Conservation (phyloP, 2,329 filamentous ascomycete species). For the Amauroascus niger region DNA sequence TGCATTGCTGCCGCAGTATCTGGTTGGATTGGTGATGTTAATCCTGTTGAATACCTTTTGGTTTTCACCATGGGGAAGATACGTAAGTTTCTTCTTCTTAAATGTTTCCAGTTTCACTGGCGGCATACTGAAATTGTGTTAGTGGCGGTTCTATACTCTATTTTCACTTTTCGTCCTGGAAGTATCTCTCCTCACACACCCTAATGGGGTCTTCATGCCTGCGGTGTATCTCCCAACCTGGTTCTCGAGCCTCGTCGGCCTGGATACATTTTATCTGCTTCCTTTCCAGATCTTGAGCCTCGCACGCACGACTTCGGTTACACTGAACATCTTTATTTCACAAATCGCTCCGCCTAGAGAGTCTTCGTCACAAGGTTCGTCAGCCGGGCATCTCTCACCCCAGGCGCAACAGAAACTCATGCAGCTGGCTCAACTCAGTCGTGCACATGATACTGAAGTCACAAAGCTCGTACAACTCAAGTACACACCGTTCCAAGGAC, state of each 20-base stretch:
- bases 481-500: constrained; percentile 69
- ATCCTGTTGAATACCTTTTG: constrained; percentile 33
- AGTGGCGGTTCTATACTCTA: constrained; percentile 47
- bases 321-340: constrained; percentile 70
- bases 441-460: constrained; percentile 58
- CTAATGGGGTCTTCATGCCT: constrained; percentile 34
- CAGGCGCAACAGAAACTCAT: constrained; percentile 55
- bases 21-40: constrained; percentile 30
- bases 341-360: constrained; percentile 64
- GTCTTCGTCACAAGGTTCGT: constrained; percentile 31
- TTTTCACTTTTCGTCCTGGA: constrained; percentile 49
- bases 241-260: constrained; percentile 25
- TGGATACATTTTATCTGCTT: constrained; percentile 47
- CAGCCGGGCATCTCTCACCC: constrained; percentile 30
- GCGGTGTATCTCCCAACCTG: constrained; percentile 24
- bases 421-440: constrained; percentile 52
- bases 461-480: constrained; percentile 64
- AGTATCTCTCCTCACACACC: constrained; percentile 47
- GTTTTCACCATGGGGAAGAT: constrained; percentile 37
- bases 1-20: constrained; percentile 32
- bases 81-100: constrained; percentile 31
- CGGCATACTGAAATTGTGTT: constrained; percentile 19
- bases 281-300: constrained; percentile 77
- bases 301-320: constrained; percentile 64
- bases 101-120: constrained; percentile 21